A percentile compares a stretch with the other conserved stretches of the same genome.
Evolutionary conservation across 345 rosid genomes (phyloP).

Genomic region (Rhodomyrtus tomentosa): DNA sequence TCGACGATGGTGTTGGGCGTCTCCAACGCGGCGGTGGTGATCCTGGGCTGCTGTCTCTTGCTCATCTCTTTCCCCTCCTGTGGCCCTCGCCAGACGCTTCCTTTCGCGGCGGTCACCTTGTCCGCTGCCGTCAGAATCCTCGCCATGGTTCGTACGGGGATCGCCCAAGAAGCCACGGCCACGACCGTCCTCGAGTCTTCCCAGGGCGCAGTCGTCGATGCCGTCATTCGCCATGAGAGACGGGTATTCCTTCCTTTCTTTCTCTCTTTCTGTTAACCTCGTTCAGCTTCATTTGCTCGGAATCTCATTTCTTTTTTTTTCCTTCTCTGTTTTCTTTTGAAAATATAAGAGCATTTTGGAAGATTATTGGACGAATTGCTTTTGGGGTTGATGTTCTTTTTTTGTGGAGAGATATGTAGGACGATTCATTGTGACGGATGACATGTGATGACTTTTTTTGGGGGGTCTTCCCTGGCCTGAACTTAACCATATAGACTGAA

Average conservation of each 20-base stretch:
- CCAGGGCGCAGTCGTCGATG: constrained; percentile 11
- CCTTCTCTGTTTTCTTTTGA: neutral
- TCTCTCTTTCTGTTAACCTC: neutral
- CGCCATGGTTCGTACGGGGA: constrained; percentile 41
- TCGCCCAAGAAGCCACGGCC: constrained; percentile 67
- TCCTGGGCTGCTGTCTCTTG: constrained; percentile 40
- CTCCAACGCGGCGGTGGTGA: constrained; percentile 32
- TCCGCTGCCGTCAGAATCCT: constrained; percentile 40
- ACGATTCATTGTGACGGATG: neutral
- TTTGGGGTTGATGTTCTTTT: neutral
- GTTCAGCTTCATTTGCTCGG: neutral
- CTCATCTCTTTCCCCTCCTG: constrained; percentile 23
- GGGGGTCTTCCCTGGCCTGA: neutral
- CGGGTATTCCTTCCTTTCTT: constrained; percentile 23
- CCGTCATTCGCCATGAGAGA: constrained; percentile 35
- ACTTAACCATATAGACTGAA: neutral
- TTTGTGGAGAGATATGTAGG: neutral
- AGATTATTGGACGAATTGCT: neutral
- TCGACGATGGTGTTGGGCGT: constrained; percentile 29
- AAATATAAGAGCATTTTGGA: neutral
- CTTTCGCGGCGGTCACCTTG: constrained; percentile 28
- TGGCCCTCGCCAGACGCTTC: constrained; percentile 11
- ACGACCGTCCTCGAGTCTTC: constrained; percentile 38
- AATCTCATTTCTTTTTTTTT: neutral
- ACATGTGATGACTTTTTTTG: neutral